Percentiles rank a stretch among this genome's conserved stretches.
phyloP scores from a whole-genome alignment of 345 rosid genomes.

The Eucalyptus fibrosa region DNA sequence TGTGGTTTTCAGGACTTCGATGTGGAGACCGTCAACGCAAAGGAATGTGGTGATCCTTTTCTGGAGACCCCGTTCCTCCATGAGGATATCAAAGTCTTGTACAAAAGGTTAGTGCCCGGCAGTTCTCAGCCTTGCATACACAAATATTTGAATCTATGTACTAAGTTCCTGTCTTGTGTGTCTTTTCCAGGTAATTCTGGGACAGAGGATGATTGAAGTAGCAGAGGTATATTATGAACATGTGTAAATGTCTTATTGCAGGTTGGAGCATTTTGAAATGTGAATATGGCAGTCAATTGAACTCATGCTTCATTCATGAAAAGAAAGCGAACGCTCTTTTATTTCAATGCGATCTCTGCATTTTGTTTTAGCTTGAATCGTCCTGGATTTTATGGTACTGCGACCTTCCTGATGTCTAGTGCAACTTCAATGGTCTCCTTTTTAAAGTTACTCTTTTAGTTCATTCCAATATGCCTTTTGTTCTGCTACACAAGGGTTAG shows the following conservation, averaged over 20 bases:
- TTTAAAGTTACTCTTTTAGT: background rate
- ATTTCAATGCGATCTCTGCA: background rate
- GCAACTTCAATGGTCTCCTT: background rate
- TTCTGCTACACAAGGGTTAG: background rate
- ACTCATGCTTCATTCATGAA: background rate
- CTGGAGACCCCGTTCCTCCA: slow-evolving; percentile 43
- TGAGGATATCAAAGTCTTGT: slow-evolving; percentile 50
- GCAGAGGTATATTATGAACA: background rate
- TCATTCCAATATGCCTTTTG: background rate
- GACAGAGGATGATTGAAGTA: background rate
- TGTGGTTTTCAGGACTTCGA: slow-evolving; percentile 40
- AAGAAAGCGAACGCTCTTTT: background rate
- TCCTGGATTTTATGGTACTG: background rate
- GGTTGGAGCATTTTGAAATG: background rate
- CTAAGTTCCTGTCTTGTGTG: background rate
- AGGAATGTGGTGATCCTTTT: slow-evolving; percentile 48
- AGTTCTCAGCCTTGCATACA: background rate
- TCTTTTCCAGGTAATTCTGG: background rate
- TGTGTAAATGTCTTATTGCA: background rate
- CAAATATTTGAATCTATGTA: background rate
- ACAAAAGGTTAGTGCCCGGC: slow-evolving; percentile 45
- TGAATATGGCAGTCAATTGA: background rate
- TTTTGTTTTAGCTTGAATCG: background rate
- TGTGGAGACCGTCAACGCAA: slow-evolving; percentile 29
- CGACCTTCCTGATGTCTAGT: background rate